Percentiles rank a stretch among this genome's conserved stretches.
phyloP scores from a whole-genome alignment of 2,329 filamentous ascomycete species.

The Exophiala phaeomuriformis region DNA sequence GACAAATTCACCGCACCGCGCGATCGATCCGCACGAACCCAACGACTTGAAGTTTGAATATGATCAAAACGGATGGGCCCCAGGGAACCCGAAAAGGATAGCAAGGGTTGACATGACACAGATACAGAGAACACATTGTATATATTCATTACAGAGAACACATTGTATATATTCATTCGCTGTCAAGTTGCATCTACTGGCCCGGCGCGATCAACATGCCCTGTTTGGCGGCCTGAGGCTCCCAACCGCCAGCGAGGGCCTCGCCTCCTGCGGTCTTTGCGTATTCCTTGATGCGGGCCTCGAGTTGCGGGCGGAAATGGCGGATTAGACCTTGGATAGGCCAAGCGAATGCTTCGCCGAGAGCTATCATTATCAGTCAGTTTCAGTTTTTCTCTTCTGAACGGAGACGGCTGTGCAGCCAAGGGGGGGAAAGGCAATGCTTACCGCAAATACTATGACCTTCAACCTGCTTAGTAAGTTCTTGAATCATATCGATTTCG shows the following conservation, averaged over 20 bases:
- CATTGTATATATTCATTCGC: no score
- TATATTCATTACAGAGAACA: no score
- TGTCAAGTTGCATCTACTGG: constrained; percentile 49
- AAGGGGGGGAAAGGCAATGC: constrained; percentile 30
- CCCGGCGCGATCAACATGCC: constrained; percentile 83
- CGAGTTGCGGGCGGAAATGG: constrained; percentile 93
- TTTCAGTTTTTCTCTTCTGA: not conserved
- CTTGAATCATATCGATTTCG: constrained; percentile 99
- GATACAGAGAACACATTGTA: no score
- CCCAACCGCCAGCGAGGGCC: constrained; percentile 81
- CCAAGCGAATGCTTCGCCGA: constrained; percentile 98
- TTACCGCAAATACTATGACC: constrained; percentile 95
- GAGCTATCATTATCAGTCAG: constrained; percentile 47
- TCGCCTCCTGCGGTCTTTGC: constrained; percentile 61
- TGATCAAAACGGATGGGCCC: no score
- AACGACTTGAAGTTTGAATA: no score
- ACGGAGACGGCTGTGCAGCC: not conserved
- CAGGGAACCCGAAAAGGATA: not conserved
- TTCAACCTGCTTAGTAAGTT: constrained; percentile 98
- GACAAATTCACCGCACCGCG: no score
- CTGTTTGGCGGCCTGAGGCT: constrained; percentile 63
- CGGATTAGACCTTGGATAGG: constrained; percentile 96
- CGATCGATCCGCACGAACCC: no score
- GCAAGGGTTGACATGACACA: not conserved
- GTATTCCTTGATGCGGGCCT: constrained; percentile 80